Conservation (phyloP, 805 yeast species). For the Cyberlindnera amylophila region DNA sequence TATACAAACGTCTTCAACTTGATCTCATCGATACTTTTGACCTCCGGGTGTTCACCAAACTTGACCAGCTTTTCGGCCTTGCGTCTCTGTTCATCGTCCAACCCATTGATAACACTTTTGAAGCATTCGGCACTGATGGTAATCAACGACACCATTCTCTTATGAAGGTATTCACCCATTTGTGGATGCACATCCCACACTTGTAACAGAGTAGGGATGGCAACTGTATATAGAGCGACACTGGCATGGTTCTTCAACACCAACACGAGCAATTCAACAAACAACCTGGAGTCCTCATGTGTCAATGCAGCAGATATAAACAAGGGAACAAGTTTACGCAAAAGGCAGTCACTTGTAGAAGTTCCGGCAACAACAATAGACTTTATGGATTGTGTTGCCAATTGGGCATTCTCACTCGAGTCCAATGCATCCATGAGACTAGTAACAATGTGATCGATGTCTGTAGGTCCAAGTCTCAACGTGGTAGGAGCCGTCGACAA, state of each 20-base stretch:
- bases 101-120: constrained; percentile 41
- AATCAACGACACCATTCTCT: constrained; percentile 45
- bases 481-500: constrained; percentile 37
- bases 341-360: constrained; percentile 33
- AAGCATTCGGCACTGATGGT: constrained; percentile 42
- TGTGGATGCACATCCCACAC: constrained; percentile 19
- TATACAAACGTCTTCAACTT: constrained; percentile 52
- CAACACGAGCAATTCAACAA: constrained; percentile 30
- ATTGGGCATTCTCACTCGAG: constrained; percentile 33
- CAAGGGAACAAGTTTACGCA: constrained; percentile 44
- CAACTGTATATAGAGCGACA: constrained; percentile 28
- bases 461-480: constrained; percentile 31
- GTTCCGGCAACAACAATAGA: constrained; percentile 40
- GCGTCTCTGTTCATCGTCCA: constrained; percentile 38
- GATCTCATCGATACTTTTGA: constrained; percentile 35
- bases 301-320: constrained; percentile 32
- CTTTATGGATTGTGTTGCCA: constrained; percentile 59
- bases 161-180: constrained; percentile 39
- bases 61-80: constrained; percentile 43
- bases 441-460: constrained; percentile 34
- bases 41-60: constrained; percentile 23
- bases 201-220: constrained; percentile 37
- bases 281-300: constrained; percentile 27
- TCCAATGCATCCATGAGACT: constrained; percentile 35
- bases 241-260: constrained; percentile 17